A percentile compares a stretch with the other conserved stretches of the same genome.
phyloP scores from a whole-genome alignment of 306 rosid genomes.

The Malus sieversii region DNA sequence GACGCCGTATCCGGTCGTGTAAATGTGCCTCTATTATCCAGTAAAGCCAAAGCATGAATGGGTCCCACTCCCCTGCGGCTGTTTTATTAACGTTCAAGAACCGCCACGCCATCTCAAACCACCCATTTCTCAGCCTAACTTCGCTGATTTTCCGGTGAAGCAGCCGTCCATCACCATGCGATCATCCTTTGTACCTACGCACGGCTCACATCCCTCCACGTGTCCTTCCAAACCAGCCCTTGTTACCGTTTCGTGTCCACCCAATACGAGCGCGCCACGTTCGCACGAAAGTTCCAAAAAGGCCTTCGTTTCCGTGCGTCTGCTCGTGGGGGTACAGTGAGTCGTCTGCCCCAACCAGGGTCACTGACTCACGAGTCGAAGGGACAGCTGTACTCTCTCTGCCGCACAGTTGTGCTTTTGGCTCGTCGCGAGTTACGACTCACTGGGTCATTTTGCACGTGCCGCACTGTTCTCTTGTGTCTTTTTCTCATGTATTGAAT shows the following conservation, averaged over 20 bases:
- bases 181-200: neutral
- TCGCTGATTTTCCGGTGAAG: neutral
- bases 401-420: neutral
- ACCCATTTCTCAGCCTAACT: neutral
- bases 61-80: neutral
- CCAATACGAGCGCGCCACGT: conserved; percentile 14
- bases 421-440: neutral
- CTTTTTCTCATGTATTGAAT: neutral
- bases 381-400: neutral
- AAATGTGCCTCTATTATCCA: neutral
- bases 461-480: neutral
- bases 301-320: neutral
- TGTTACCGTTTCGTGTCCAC: neutral
- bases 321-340: neutral
- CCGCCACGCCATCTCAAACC: conserved; percentile 7
- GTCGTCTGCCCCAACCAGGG: neutral
- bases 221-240: neutral
- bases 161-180: neutral
- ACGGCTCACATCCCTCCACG: conserved; percentile 26
- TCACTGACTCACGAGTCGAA: neutral
- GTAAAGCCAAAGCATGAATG: neutral
- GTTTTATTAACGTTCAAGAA: neutral
- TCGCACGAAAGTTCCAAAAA: neutral
- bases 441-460: neutral
- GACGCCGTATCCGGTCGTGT: too few species aligned